These are phyloP conservation scores for Amanita exitialis DNA, from an alignment of 768 basidiomycete genomes.

Conservation along the genomic window DNA sequence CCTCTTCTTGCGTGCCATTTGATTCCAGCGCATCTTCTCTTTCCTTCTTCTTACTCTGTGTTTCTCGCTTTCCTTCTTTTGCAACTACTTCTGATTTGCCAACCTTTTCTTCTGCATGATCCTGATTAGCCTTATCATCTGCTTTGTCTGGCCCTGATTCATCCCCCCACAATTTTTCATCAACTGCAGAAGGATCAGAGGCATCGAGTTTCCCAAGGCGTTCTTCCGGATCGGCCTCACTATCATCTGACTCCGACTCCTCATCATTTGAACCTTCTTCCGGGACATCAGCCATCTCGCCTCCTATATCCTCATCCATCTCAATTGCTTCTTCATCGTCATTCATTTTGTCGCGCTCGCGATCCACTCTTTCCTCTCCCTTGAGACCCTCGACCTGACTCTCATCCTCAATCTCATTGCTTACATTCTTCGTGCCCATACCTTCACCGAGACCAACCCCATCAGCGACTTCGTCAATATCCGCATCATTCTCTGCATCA, in stretches of 20 bases:
- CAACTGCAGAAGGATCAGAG: conserved; percentile 73
- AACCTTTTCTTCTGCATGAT: conserved; percentile 42
- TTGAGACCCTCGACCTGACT: conserved; percentile 92
- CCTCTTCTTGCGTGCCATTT: conserved; percentile 10
- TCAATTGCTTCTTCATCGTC: conserved; percentile 77
- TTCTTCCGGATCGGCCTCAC: conserved; percentile 68
- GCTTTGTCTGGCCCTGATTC: conserved; percentile 50
- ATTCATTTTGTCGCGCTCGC: conserved; percentile 33
- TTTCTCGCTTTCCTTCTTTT: conserved; percentile 52
- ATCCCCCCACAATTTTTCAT: conserved; percentile 97
- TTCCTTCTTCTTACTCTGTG: conserved; percentile 19
- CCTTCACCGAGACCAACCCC: conserved; percentile 91
- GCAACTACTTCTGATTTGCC: conserved; percentile 62
- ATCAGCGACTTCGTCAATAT: conserved; percentile 39
- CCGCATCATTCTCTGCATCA: conserved; percentile 40
- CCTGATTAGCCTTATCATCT: conserved; percentile 50
- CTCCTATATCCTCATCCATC: conserved; percentile 87
- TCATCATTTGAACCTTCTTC: conserved; percentile 47
- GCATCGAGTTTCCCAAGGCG: conserved; percentile 75
- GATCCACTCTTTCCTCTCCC: conserved; percentile 43
- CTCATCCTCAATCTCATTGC: conserved; percentile 93
- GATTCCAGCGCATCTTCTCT: conserved; percentile 10
- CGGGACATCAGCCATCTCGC: conserved; percentile 74
- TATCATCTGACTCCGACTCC: conserved; percentile 39
- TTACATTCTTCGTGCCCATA: conserved; percentile 75